These are phyloP conservation scores for Hypoxylon sp. DNA, from an alignment of 2,329 filamentous ascomycete species.

Conservation along the genomic window DNA sequence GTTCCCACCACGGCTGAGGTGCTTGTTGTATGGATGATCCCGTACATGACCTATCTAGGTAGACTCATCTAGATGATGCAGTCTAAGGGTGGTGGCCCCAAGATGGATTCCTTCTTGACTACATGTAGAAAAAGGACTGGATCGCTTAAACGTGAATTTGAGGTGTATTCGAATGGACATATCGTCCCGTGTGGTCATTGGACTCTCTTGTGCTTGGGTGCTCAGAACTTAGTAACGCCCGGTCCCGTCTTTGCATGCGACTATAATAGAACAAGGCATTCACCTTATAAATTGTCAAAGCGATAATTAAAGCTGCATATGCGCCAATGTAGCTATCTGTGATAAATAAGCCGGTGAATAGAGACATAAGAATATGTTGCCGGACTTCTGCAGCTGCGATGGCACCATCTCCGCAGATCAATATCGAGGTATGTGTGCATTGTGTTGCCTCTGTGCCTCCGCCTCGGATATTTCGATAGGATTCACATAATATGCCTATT, in stretches of 20 bases:
- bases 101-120: conserved; percentile 13
- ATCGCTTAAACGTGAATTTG: conserved; percentile 10
- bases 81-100: conserved; percentile 10
- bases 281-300: conserved; percentile 32
- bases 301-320: conserved; percentile 42
- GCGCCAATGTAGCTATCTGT: conserved; percentile 25
- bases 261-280: conserved; percentile 18
- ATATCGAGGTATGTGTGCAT: conserved; percentile 13
- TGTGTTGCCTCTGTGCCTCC: conserved; percentile 4
- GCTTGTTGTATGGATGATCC: conserved; percentile 19
- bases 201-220: conserved; percentile 20
- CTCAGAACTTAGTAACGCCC: conserved; percentile 8
- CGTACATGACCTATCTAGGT: conserved; percentile 15
- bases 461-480: conserved; percentile 21
- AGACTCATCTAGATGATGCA: conserved; percentile 24
- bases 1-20: conserved; percentile 15
- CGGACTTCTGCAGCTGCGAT: conserved; percentile 32
- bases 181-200: conserved; percentile 3
- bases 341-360: conserved; percentile 18
- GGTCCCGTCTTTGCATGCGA: conserved; percentile 21
- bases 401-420: conserved; percentile 41
- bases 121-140: conserved; percentile 15
- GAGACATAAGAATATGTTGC: conserved; percentile 19
- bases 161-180: conserved; percentile 1
- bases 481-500: not conserved